Percentiles rank a stretch among this genome's conserved stretches.
phyloP scores from a whole-genome alignment of 2,329 filamentous ascomycete genomes.

The Trichophyton verrucosum region DNA sequence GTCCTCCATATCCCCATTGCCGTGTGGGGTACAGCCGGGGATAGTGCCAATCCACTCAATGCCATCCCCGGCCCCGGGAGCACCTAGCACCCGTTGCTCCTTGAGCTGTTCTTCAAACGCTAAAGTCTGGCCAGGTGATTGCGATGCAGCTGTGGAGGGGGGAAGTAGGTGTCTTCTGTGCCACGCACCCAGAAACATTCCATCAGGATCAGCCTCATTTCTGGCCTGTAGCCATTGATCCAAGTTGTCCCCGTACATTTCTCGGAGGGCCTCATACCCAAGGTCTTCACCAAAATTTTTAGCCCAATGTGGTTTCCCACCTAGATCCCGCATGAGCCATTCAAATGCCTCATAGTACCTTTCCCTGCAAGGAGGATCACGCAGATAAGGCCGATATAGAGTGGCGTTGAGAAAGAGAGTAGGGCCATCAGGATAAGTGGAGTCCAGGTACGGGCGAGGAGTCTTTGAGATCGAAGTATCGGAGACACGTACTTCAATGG shows the following conservation, averaged over 20 bases:
- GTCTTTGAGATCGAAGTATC: slow-evolving; percentile 47
- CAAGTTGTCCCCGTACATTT: slow-evolving; percentile 58
- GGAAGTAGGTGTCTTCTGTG: slow-evolving; percentile 55
- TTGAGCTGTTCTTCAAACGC: slow-evolving; percentile 34
- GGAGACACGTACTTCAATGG: slow-evolving; percentile 77
- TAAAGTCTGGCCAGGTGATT: not conserved
- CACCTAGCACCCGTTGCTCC: slow-evolving; percentile 18
- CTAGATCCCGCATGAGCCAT: slow-evolving; percentile 76
- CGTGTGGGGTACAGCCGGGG: slow-evolving; percentile 16
- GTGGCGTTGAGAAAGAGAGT: slow-evolving; percentile 85
- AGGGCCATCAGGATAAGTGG: slow-evolving; percentile 53
- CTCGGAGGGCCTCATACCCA: slow-evolving; percentile 46
- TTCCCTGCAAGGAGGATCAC: slow-evolving; percentile 61
- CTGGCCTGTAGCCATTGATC: slow-evolving; percentile 56
- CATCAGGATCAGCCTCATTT: slow-evolving; percentile 57
- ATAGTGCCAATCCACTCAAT: slow-evolving; percentile 32
- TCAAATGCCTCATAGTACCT: slow-evolving; percentile 86
- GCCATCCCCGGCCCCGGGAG: slow-evolving; percentile 27
- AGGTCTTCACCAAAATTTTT: slow-evolving; percentile 66
- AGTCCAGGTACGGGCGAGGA: slow-evolving; percentile 58
- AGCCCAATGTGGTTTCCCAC: slow-evolving; percentile 77
- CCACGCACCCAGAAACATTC: slow-evolving; percentile 87
- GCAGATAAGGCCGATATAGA: slow-evolving; percentile 68
- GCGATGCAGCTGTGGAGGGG: not conserved
- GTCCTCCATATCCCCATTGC: slow-evolving; percentile 7